Evolutionary conservation across 305 asterid species (phyloP).

Genomic region (Fraxinus angustifolia): DNA sequence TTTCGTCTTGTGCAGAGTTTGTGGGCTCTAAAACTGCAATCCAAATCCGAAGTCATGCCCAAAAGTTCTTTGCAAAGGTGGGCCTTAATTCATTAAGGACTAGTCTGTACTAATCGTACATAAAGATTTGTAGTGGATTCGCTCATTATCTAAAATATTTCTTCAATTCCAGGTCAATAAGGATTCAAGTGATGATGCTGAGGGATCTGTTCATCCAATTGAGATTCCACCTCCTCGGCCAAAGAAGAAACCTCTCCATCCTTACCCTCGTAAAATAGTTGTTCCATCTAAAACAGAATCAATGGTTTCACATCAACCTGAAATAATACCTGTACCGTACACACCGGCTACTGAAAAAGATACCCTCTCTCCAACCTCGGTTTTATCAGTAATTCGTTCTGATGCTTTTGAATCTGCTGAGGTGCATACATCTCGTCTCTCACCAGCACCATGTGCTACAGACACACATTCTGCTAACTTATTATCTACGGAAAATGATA

Average conservation of each 20-base stretch:
- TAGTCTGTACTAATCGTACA: neutral
- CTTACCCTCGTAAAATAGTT: conserved; percentile 74
- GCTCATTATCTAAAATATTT: neutral
- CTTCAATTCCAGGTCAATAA: conserved; percentile 39
- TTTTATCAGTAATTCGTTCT: conserved; percentile 46
- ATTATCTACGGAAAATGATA: conserved; percentile 30
- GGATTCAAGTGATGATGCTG: conserved; percentile 51
- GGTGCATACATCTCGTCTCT: conserved; percentile 44
- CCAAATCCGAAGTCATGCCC: conserved; percentile 93
- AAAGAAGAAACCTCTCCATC: conserved; percentile 74
- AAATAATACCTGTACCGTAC: conserved; percentile 29
- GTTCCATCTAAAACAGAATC: conserved; percentile 25
- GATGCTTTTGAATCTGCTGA: conserved; percentile 42
- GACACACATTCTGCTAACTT: conserved; percentile 44
- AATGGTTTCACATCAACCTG: conserved; percentile 27
- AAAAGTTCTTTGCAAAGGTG: conserved; percentile 77
- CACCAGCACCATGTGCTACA: conserved; percentile 48
- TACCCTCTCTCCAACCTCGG: conserved; percentile 68
- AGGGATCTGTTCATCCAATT: conserved; percentile 39
- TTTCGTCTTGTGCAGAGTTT: conserved; percentile 45
- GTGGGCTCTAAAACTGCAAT: conserved; percentile 81
- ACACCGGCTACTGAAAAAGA: conserved; percentile 35
- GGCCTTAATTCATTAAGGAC: neutral
- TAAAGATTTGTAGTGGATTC: neutral
- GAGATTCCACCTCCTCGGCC: conserved; percentile 96